Conservation (phyloP, 345 rosid genomes). For the Durio zibethinus region DNA sequence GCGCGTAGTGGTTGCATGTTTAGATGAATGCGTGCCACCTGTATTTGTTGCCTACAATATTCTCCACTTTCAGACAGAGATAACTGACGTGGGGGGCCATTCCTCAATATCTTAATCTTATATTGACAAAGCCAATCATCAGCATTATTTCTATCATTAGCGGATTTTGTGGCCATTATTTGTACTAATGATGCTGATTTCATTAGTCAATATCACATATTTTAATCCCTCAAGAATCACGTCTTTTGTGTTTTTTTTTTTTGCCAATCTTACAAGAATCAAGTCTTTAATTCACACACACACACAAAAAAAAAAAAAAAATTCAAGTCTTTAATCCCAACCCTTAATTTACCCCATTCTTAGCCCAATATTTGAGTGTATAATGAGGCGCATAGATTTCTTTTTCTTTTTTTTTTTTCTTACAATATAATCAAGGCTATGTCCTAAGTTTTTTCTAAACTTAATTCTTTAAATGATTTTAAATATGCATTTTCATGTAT, state of each 20-base stretch:
- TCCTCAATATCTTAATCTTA: neutral
- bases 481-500: too few species aligned
- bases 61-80: neutral
- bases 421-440: too few species aligned
- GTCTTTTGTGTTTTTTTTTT: too few species aligned
- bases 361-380: neutral
- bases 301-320: too few species aligned
- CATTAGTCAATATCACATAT: neutral
- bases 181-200: neutral
- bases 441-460: too few species aligned
- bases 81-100: neutral
- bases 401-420: too few species aligned
- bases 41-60: neutral
- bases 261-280: too few species aligned
- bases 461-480: too few species aligned
- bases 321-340: neutral
- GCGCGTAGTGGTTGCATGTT: neutral
- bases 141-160: neutral
- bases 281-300: too few species aligned
- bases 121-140: neutral
- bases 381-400: too few species aligned
- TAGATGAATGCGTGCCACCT: constrained; percentile 16
- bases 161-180: neutral
- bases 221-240: too few species aligned
- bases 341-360: neutral